Percentiles rank a stretch among this genome's conserved stretches.
These are phyloP conservation scores for Pyrus bretschneideri DNA, from an alignment of 306 rosid genomes.

Conservation along the genomic window DNA sequence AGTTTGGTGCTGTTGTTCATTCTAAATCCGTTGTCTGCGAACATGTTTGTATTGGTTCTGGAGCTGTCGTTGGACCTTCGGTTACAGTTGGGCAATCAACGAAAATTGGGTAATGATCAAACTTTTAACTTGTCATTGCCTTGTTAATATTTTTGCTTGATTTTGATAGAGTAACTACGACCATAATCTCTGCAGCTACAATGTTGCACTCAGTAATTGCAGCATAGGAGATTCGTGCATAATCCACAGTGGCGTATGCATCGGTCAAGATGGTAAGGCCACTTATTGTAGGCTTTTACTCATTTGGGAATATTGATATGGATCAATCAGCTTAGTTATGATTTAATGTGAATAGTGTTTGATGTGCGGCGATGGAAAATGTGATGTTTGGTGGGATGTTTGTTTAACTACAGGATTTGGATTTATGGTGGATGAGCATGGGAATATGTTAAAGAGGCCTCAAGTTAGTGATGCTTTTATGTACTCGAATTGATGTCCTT, in stretches of 20 bases:
- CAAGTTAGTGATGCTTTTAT: constrained; percentile 50
- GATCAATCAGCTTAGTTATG: neutral
- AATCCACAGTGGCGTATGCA: constrained; percentile 80
- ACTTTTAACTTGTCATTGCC: neutral
- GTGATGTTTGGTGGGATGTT: neutral
- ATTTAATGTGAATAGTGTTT: neutral
- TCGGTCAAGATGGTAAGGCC: constrained; percentile 92
- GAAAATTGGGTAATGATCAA: constrained; percentile 44
- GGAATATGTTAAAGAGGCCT: constrained; percentile 79
- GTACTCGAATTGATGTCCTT: neutral
- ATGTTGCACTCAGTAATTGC: constrained; percentile 71
- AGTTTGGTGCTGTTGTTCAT: constrained; percentile 73
- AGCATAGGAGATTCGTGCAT: constrained; percentile 72
- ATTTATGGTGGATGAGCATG: constrained; percentile 64
- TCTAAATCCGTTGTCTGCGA: constrained; percentile 51
- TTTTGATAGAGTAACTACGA: neutral
- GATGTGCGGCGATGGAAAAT: neutral
- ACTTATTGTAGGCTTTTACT: constrained; percentile 13
- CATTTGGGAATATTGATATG: neutral
- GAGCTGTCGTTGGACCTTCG: constrained; percentile 72
- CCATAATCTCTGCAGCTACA: constrained; percentile 45
- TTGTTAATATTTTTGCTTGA: neutral
- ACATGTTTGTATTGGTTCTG: constrained; percentile 57
- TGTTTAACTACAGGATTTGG: constrained; percentile 65
- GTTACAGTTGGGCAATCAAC: constrained; percentile 61